Evolutionary conservation across 345 rosid genomes (phyloP), one percentile per base, ranked within the genome.

Genomic region (Litchi chinensis): DNA sequence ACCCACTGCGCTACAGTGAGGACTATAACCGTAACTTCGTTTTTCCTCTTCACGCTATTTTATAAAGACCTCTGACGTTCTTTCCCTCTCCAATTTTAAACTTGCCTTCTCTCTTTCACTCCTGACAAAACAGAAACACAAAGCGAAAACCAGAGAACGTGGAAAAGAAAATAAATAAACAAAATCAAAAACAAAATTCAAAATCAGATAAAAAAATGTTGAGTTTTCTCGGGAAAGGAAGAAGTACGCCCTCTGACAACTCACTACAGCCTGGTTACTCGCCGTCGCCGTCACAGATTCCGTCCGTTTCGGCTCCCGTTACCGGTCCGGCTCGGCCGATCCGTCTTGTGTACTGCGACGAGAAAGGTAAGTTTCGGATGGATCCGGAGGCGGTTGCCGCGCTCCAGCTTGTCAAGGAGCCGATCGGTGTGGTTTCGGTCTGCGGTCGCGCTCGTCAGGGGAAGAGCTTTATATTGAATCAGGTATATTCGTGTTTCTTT

Each of bases 391-490:
- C 99, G 4, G 98, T 93, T 24, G 98, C 98, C 8, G 85, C 92
- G 40, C 83, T 97, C 76, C 98, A 92, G 86, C 99, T 97, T 26
- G 98, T 97, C 52, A 94, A 94, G 90, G 98, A 80, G 22, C 99
- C 99, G 19, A 89, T 97, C 37, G 99, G 99, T 43, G 92, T 97
- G 46, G 98, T 94, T 66, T 97, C 99, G 3, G 99, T 97, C 69
- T 94, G 99, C 57, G 99, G 99, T 73, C 92, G 98, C 41, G 93
- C 98, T 86, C 97, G 99, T 24, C 98, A 94, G 88, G 99, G 99
- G 41, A 97, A 97, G 84, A 94, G 98, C 89, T 97, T 87, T 76
- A 93, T 97, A 41, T 78, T 97, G 79, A 97, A 97, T 86, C 98
- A 97, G 93, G 99, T 96, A 40, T 15, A 65, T 74, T 71, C 24